These are phyloP conservation scores for Beauveria sp. DNA, from an alignment of 2,329 filamentous ascomycete genomes.

Conservation along the genomic window DNA sequence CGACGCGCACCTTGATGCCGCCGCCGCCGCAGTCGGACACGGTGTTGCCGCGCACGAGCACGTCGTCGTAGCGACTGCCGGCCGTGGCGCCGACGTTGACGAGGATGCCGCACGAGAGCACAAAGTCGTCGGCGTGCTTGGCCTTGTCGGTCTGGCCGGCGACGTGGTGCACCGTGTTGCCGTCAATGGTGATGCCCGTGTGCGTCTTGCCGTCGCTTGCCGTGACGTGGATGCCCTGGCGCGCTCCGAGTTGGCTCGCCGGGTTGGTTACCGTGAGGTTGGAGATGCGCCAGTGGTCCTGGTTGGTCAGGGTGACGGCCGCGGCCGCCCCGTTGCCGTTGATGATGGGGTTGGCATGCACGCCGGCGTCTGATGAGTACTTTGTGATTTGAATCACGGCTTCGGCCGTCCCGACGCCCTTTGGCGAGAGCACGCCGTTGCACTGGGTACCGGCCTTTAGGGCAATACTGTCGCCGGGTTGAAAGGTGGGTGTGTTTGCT, in stretches of 20 bases:
- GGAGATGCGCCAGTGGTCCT: conserved; percentile 18
- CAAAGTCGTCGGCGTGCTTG: conserved; percentile 13
- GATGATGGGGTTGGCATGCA: conserved; percentile 14
- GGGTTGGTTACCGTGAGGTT: conserved; percentile 17
- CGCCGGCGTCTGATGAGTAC: conserved; percentile 11
- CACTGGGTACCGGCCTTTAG: conserved; percentile 17
- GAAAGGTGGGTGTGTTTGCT: conserved; percentile 14
- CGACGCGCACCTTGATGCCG: conserved; percentile 20
- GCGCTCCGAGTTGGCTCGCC: conserved; percentile 10
- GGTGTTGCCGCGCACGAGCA: conserved; percentile 16
- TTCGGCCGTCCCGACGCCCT: conserved; percentile 15
- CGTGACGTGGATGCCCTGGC: conserved; percentile 17
- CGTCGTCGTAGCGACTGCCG: conserved; percentile 18
- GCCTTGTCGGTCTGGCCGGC: conserved; percentile 19
- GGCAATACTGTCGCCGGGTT: conserved; percentile 15
- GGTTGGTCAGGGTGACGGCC: conserved; percentile 17
- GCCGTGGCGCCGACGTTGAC: conserved; percentile 13
- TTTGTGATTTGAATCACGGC: conserved; percentile 15
- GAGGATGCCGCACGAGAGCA: conserved; percentile 15
- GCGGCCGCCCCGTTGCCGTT: conserved; percentile 16
- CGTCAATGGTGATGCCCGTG: conserved; percentile 17
- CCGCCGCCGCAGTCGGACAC: conserved; percentile 19
- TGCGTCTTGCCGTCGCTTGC: conserved; percentile 17
- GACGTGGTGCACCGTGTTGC: conserved; percentile 17
- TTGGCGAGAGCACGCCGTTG: conserved; percentile 15